Conservation (phyloP, 2,329 filamentous ascomycete genomes). For the Cladosporium cucumerinum region DNA sequence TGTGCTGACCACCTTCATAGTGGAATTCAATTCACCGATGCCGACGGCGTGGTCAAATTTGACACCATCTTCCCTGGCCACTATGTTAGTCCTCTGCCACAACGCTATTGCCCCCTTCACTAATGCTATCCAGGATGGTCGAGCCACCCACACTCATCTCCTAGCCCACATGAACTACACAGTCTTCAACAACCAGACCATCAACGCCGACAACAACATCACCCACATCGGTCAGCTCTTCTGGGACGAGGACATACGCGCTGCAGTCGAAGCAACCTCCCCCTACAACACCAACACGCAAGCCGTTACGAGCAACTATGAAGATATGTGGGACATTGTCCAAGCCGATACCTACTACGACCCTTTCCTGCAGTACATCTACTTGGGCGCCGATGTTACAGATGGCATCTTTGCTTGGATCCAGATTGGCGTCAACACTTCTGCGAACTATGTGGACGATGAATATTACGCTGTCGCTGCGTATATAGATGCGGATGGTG, state of each 20-base stretch:
- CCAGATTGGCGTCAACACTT: constrained; percentile 46
- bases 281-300: constrained; percentile 44
- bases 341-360: constrained; percentile 46
- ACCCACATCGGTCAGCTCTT: constrained; percentile 62
- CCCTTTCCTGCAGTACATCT: constrained; percentile 55
- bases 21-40: constrained; percentile 40
- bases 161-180: constrained; percentile 36
- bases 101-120: not conserved
- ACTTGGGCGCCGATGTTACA: constrained; percentile 51
- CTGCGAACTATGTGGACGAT: constrained; percentile 18
- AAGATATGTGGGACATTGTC: constrained; percentile 49
- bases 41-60: constrained; percentile 38
- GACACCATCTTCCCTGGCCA: constrained; percentile 41
- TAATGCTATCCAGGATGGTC: constrained; percentile 22
- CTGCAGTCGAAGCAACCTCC: constrained; percentile 45
- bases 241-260: constrained; percentile 58
- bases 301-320: constrained; percentile 47
- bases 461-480: constrained; percentile 25
- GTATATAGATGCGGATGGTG: constrained; percentile 30
- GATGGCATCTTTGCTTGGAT: constrained; percentile 55
- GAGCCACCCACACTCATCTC: constrained; percentile 40
- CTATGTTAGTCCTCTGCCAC: constrained; percentile 26
- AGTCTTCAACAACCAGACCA: constrained; percentile 47
- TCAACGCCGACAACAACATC: constrained; percentile 47
- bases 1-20: not conserved